phyloP scores from a whole-genome alignment of 1,284 basidiomycete species.

The Puccinia horiana region DNA sequence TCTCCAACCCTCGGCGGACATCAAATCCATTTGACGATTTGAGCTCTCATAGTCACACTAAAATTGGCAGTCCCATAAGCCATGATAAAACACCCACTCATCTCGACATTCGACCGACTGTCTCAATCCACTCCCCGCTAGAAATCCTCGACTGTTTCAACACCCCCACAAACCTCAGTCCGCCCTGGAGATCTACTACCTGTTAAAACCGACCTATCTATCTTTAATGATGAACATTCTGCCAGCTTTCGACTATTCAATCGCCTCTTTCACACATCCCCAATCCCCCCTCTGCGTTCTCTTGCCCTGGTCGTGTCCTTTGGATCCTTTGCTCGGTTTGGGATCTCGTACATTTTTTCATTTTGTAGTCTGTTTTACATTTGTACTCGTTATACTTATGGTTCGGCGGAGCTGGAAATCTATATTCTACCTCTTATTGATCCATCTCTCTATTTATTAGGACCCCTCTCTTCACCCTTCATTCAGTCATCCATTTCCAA shows the following conservation, averaged over 20 bases:
- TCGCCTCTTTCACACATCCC: not conserved
- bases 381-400: too few species aligned
- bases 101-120: not conserved
- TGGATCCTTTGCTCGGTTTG: not conserved
- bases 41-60: not conserved
- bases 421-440: too few species aligned
- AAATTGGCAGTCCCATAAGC: not conserved
- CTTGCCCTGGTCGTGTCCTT: not conserved
- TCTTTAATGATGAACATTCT: not conserved
- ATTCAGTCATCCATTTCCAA: too few species aligned
- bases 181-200: not conserved
- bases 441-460: too few species aligned
- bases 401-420: too few species aligned
- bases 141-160: not conserved
- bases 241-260: not conserved
- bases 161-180: not conserved
- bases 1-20: not conserved
- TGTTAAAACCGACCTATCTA: not conserved
- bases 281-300: not conserved
- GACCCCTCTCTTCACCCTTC: too few species aligned
- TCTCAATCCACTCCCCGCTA: not conserved
- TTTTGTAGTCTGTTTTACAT: not conserved
- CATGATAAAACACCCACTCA: not conserved
- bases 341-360: not conserved
- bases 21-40: conserved; percentile 2